Conservation (phyloP, 345 rosid species). For the Bruguiera parviflora region DNA sequence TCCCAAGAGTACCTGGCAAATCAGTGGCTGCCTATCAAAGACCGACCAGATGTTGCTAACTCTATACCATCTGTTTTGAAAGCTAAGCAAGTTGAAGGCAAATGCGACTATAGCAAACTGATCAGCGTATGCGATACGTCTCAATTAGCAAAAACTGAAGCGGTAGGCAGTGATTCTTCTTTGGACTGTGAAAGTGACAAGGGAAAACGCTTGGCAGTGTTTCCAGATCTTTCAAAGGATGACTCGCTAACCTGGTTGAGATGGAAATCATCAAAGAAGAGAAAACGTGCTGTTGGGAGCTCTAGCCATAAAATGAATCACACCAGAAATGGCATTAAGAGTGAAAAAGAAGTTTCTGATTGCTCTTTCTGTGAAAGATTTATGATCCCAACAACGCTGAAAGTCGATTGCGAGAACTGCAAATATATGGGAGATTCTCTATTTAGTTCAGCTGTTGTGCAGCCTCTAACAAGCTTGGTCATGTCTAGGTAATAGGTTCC, state of each 20-base stretch:
- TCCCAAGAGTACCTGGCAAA: slow-evolving; percentile 71
- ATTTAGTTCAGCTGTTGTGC: slow-evolving; percentile 46
- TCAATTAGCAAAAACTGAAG: slow-evolving; percentile 19
- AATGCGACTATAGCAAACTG: slow-evolving; percentile 21
- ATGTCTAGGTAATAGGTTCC: slow-evolving; percentile 55
- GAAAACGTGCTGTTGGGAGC: slow-evolving; percentile 38
- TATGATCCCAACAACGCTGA: slow-evolving; percentile 29
- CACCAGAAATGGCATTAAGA: slow-evolving; percentile 2
- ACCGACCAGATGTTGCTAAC: slow-evolving; percentile 43
- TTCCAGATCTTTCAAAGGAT: slow-evolving; percentile 58
- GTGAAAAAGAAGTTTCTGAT: slow-evolving; percentile 7
- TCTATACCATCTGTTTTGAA: slow-evolving; percentile 22
- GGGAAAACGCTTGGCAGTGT: slow-evolving; percentile 17
- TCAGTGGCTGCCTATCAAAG: slow-evolving; percentile 44
- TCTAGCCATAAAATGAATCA: slow-evolving; percentile 27
- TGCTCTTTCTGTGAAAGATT: slow-evolving; percentile 21
- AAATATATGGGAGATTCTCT: slow-evolving; percentile 47
- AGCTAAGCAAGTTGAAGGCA: slow-evolving; percentile 29
- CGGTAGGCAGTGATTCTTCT: slow-evolving; percentile 18
- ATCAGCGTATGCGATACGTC: slow-evolving; percentile 11
- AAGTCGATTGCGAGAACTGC: slow-evolving; percentile 64
- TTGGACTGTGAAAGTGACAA: slow-evolving; percentile 20
- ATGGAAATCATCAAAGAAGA: slow-evolving; percentile 63
- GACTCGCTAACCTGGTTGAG: slow-evolving; percentile 47
- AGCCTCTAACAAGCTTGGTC: slow-evolving; percentile 52